These are phyloP conservation scores for Kalmanozyma brasiliensis DNA, from an alignment of 1,284 basidiomycete genomes.

Conservation along the genomic window DNA sequence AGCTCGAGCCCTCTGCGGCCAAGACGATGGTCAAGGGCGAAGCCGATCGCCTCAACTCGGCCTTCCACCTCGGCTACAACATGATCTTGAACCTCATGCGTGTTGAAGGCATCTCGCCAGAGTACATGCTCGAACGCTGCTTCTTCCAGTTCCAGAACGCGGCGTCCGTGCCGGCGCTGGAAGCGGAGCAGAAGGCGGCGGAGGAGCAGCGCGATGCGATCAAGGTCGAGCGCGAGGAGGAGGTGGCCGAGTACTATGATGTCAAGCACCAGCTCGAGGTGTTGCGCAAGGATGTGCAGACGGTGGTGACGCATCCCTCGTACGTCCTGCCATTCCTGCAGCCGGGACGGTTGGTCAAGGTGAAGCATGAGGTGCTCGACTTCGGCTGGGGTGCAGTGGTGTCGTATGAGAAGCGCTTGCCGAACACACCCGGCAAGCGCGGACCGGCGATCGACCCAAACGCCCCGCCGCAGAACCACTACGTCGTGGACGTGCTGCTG, in stretches of 20 bases:
- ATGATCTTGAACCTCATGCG: slow-evolving; percentile 99
- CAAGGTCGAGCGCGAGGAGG: slow-evolving; percentile 82
- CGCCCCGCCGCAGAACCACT: slow-evolving; percentile 88
- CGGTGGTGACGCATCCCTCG: slow-evolving; percentile 92
- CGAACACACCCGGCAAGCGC: slow-evolving; percentile 42
- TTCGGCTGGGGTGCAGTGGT: slow-evolving; percentile 97
- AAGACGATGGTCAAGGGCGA: slow-evolving; percentile 99
- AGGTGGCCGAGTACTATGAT: slow-evolving; percentile 90
- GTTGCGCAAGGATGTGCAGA: slow-evolving; percentile 83
- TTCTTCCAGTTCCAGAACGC: slow-evolving; percentile 99
- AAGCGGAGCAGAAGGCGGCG: slow-evolving; percentile 82
- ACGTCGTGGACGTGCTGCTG: slow-evolving; percentile 91
- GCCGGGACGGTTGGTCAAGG: slow-evolving; percentile 86
- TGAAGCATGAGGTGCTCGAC: slow-evolving; percentile 85
- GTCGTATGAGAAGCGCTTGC: slow-evolving; percentile 87
- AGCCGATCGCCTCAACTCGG: slow-evolving; percentile 95
- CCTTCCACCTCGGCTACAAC: slow-evolving; percentile 98
- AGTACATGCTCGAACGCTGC: slow-evolving; percentile 96
- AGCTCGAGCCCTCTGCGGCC: slow-evolving; percentile 89
- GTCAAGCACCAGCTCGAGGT: slow-evolving; percentile 89
- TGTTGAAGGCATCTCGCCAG: slow-evolving; percentile 97
- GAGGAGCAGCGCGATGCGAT: slow-evolving; percentile 78
- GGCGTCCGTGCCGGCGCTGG: slow-evolving; percentile 84
- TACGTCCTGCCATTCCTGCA: slow-evolving; percentile 94
- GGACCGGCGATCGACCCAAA: slow-evolving; percentile 60